Evolutionary conservation across 352 stramenopile species (phyloP).

Genomic region (Phytopythium oedochilum): DNA sequence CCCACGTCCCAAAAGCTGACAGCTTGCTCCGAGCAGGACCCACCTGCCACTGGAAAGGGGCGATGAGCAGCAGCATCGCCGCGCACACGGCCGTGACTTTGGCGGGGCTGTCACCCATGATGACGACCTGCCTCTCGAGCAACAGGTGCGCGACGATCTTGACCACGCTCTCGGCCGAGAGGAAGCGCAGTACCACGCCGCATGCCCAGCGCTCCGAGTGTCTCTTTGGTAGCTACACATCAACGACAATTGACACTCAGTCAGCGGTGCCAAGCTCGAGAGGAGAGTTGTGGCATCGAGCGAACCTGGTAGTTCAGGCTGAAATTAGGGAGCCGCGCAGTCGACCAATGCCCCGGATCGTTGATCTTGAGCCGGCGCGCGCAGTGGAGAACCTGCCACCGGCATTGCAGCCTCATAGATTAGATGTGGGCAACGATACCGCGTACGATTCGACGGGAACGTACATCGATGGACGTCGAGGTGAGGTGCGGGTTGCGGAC

Average conservation of each 20-base stretch:
- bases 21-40: neutral
- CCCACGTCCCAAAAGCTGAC: neutral
- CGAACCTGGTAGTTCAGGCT: constrained; percentile 76
- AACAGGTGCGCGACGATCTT: constrained; percentile 65
- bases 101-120: constrained; percentile 65
- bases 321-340: constrained; percentile 48
- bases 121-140: constrained; percentile 78
- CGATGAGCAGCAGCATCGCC: constrained; percentile 57
- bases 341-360: constrained; percentile 61
- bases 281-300: constrained; percentile 48
- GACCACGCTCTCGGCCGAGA: constrained; percentile 57
- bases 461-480: constrained; percentile 37
- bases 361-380: constrained; percentile 58
- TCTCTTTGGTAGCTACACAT: constrained; percentile 52
- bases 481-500: constrained; percentile 8
- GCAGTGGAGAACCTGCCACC: constrained; percentile 55
- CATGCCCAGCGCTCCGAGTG: constrained; percentile 70
- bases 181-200: constrained; percentile 56
- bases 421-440: neutral
- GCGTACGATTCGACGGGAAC: constrained; percentile 1
- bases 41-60: constrained; percentile 82
- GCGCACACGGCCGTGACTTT: constrained; percentile 69
- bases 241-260: neutral
- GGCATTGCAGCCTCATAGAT: neutral
- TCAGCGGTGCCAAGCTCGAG: constrained; percentile 39